Evolutionary conservation across 768 basidiomycete genomes (phyloP).

Genomic region (Pisolithus tinctorius): DNA sequence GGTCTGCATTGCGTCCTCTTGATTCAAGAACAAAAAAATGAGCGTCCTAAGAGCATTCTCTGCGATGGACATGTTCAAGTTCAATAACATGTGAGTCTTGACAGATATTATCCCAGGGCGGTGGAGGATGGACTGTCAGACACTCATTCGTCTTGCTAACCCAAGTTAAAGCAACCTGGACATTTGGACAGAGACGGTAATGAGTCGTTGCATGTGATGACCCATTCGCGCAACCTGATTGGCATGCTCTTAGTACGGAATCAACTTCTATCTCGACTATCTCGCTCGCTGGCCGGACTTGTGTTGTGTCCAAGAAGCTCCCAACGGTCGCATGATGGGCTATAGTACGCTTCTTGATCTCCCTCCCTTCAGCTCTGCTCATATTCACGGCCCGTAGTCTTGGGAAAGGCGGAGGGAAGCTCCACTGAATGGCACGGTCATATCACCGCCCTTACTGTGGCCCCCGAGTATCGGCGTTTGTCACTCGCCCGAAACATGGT

Average conservation of each 20-base stretch:
- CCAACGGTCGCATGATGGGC: slow-evolving; percentile 82
- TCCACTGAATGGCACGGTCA: slow-evolving; percentile 85
- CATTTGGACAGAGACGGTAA: slow-evolving; percentile 90
- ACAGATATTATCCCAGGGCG: not conserved
- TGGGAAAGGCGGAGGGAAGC: slow-evolving; percentile 88
- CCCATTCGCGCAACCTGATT: not conserved
- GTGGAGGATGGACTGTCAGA: not conserved
- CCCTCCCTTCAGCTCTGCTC: slow-evolving; percentile 1
- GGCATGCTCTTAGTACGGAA: slow-evolving; percentile 60
- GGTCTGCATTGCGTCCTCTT: not conserved
- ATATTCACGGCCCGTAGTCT: slow-evolving; percentile 42
- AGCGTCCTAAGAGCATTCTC: slow-evolving; percentile 81
- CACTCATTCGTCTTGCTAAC: not conserved
- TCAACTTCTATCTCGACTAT: slow-evolving; percentile 84
- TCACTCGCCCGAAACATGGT: slow-evolving; percentile 86
- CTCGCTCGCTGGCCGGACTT: slow-evolving; percentile 90
- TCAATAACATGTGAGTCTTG: slow-evolving; percentile 75
- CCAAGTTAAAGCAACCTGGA: slow-evolving; percentile 70
- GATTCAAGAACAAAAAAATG: slow-evolving; percentile 41
- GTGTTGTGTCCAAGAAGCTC: slow-evolving; percentile 76
- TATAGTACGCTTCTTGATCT: slow-evolving; percentile 57
- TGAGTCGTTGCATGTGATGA: not conserved
- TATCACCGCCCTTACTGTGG: slow-evolving; percentile 91
- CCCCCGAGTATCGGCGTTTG: slow-evolving; percentile 87
- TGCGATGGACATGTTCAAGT: slow-evolving; percentile 86